Base-by-base conservation (phyloP, 192 early-diverging fungal genomes). In the Kappamyces sp. region DNA sequence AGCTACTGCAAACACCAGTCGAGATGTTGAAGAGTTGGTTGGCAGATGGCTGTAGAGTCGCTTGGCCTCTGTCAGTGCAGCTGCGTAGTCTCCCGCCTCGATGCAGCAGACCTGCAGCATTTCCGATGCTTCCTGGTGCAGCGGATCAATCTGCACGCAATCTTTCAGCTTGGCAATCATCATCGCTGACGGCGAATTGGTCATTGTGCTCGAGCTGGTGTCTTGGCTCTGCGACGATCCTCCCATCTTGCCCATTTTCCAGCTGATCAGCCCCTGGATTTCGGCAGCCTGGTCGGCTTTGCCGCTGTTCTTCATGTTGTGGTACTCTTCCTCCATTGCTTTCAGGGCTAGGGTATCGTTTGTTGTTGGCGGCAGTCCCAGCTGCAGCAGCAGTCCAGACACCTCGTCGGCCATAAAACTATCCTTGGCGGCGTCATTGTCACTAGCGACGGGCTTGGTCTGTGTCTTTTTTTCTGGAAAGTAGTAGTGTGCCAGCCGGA, bases 251-350 rank as follows among this genome's bases (percentile, higher is more conserved):
- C 68, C 58, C 2, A 76, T 40, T 49, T 74, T 73, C 71, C 70
- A 79, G 5, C 48, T 47, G 45, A 71, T 59, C 2, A 79, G 57
- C 1, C 49, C 58, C 47, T 74, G 73, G 0, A 76, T 70, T 61
- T 79, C 77, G 2, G 66, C 64, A 14, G 77, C 77, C 61, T 76
- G 57, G 45, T 75, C 66, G 39, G 2, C 29, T 53, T n/a, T 31
- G 15, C 51, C 51, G 12, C 41, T n/a, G 3, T 53, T 53, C 40
- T 57, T 34, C 5, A 80, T 53, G 11, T 75, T 48, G 34, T 73
- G 72, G 57, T 69, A 80, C 49, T 80, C 78, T 29, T 34, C 70
- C 41, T 78, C 75, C 14, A 80, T 72, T 15, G 75, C 78, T 48
- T 66, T 61, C 1, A 80, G 34, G 60, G 74, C 69, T 2, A 45